Evolutionary conservation across 1,284 basidiomycete species (phyloP), one percentile per base, ranked within the genome.

Genomic region (Fomitopsis betulina): DNA sequence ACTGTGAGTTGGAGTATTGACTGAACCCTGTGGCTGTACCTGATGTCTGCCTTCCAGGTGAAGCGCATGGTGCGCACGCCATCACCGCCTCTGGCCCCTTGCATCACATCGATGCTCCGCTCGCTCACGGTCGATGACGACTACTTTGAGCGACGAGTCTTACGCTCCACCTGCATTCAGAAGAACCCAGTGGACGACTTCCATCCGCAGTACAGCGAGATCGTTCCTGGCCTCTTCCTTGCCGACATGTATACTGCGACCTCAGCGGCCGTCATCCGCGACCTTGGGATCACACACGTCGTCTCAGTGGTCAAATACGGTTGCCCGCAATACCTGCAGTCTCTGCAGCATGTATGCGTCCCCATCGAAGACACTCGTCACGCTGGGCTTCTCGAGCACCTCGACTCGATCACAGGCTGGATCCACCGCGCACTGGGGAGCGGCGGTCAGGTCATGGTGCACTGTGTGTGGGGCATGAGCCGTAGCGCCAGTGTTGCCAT

Each of bases 391-490:
- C 57, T 67, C 39, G 58, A 53, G 21, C 62, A 67, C 57, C 61
- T 72, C 53, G 62, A 67, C 56, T 51, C 50, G 23, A 50, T 64
- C 21, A 58, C 66, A 3, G 56, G 40, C 1, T 72, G 68, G 63
- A 66, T 72, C 23, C 52, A 37, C 23, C 53, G 43, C 32, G 67
- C 67, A 17, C 58, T 72, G n/a, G 49, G 35, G 4, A 17, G n/a
- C 1, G 55, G 59, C 13, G 65, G 61, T 13, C 61, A 55, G 32
- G 65, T 67, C 21, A 57, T 67, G 59, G 77, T 82, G n/a, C 81
- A 83, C 65, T 82, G 81, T 66, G 71, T 78, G 25, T 77, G 79
- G 61, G 81, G 81, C 45, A 78, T 81, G 60, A 79, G 76, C 62
- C 69, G 81, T 40, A 77, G 75, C 59, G 74, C 79, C 15, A 78